Evolutionary conservation across 2,329 filamentous ascomycete species (phyloP), one percentile per base, ranked within the genome.

Genomic region (Arthrobotrys sinensis): DNA sequence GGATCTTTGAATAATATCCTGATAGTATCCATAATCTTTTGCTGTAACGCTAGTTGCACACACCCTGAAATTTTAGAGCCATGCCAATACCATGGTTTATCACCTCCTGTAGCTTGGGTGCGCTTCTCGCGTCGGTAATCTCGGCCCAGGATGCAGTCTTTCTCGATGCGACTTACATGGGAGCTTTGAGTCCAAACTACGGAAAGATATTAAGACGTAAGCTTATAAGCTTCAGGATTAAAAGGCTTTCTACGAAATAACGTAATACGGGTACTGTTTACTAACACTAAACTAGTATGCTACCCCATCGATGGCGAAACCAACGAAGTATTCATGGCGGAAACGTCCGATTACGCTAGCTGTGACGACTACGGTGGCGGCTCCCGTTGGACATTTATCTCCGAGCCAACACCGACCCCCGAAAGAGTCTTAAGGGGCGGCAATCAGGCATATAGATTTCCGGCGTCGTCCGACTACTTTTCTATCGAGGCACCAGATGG

Each of bases 131-230:
- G n/a, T 24, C 53, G 24, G 8, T 16, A 6, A 34, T 24, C 10
- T 24, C 19, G 24, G 53, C 53, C 34, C 53, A 60, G 24, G 53
- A 60, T 60, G 53, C 53, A 6, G 34, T 43, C 5, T 60, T 60
- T 16, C 14, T 43, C 14, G 36, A 60, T 43, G 53, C 21, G 24
- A 43, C 16, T 14, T 60, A 40, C 19, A 34, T 16, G 1, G 16
- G 8, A n/a, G 16, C 4, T 14, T 14, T 6, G n/a, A 24, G 36
- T 12, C 10, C 11, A 21, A 40, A 40, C 4, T 10, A 60, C n/a
- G 16, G 16, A n/a, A 60, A 24, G 6, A 10, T 32, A 24, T 24
- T 60, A 38, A 60, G 53, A 60, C 4, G 53, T 60, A 24, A 40
- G 53, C 19, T 1, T 55, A 55, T 1, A 36, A 11, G n/a, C 14